These are phyloP conservation scores for Symbiodinium natans DNA, from an alignment of 73 alveolate genomes.

Conservation along the genomic window DNA sequence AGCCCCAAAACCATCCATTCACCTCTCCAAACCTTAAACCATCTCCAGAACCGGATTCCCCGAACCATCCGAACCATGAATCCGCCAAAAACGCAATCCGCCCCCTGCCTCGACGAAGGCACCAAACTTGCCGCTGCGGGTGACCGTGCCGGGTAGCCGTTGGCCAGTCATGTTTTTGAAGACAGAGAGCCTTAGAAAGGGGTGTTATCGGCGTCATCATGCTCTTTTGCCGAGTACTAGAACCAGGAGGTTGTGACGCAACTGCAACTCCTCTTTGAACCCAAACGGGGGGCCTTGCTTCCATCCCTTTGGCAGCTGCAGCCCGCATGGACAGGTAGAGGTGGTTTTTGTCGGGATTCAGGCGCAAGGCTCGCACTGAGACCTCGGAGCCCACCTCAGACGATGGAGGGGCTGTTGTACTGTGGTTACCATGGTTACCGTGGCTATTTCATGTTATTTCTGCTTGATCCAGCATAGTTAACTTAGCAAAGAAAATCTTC, in stretches of 20 bases:
- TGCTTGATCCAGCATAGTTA: too few relatives aligned
- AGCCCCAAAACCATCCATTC: too few relatives aligned
- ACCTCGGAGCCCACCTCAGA: not conserved
- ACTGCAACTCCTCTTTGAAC: too few relatives aligned
- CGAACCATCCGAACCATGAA: not conserved
- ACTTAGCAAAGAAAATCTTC: too few relatives aligned
- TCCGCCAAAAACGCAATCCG: too few relatives aligned
- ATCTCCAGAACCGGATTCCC: too few relatives aligned
- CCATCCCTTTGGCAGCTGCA: not conserved
- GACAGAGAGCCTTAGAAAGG: not conserved
- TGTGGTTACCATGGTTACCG: too few relatives aligned
- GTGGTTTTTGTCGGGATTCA: not conserved
- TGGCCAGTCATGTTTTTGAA: not conserved
- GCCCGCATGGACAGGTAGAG: slow-evolving; percentile 1
- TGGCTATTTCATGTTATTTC: too few relatives aligned
- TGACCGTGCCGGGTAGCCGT: not conserved
- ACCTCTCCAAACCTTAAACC: too few relatives aligned
- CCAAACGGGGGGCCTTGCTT: not conserved
- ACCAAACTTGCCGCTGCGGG: not conserved
- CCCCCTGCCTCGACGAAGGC: not conserved
- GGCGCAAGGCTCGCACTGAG: not conserved
- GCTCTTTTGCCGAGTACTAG: too few relatives aligned
- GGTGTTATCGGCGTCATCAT: too few relatives aligned
- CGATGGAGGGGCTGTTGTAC: too few relatives aligned
- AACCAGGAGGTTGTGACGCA: not conserved